phyloP scores from a whole-genome alignment of 2,329 filamentous ascomycete genomes.

The Colletotrichum gloeosporioides region DNA sequence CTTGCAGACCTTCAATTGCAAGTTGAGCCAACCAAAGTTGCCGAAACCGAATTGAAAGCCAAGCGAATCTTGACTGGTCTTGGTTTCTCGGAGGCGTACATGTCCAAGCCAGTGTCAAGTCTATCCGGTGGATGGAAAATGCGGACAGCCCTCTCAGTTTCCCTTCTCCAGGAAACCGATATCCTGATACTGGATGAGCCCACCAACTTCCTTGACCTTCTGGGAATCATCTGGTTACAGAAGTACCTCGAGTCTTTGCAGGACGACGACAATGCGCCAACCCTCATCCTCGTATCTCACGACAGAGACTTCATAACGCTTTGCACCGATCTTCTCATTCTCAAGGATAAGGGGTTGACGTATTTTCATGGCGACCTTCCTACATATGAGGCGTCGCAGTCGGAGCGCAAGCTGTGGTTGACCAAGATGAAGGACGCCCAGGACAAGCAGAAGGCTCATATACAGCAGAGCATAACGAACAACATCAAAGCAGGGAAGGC shows the following conservation, averaged over 20 bases:
- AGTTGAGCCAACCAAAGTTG: constrained; percentile 68
- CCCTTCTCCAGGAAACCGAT: constrained; percentile 75
- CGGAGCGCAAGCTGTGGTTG: constrained; percentile 72
- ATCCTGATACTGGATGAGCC: constrained; percentile 86
- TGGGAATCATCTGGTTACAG: constrained; percentile 87
- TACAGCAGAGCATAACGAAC: constrained; percentile 77
- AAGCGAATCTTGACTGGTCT: constrained; percentile 71
- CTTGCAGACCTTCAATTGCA: constrained; percentile 72
- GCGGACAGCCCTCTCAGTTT: constrained; percentile 68
- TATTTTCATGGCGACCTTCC: constrained; percentile 79
- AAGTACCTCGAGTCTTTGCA: constrained; percentile 67
- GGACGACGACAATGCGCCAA: constrained; percentile 60
- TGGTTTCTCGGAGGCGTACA: constrained; percentile 69
- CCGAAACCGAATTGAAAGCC: constrained; percentile 69
- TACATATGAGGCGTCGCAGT: constrained; percentile 71
- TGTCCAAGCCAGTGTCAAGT: constrained; percentile 64
- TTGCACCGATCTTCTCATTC: constrained; percentile 78
- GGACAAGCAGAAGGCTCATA: constrained; percentile 80
- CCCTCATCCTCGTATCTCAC: constrained; percentile 81
- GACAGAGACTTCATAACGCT: constrained; percentile 82
- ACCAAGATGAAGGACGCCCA: constrained; percentile 81
- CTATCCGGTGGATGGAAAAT: constrained; percentile 82
- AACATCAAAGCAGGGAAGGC: constrained; percentile 79
- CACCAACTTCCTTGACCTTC: constrained; percentile 84
- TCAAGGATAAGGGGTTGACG: constrained; percentile 73